Evolutionary conservation across 164 flowering plant species (phyloP), one percentile per base, ranked within the genome.

Genomic region (Stephania cephalantha): DNA sequence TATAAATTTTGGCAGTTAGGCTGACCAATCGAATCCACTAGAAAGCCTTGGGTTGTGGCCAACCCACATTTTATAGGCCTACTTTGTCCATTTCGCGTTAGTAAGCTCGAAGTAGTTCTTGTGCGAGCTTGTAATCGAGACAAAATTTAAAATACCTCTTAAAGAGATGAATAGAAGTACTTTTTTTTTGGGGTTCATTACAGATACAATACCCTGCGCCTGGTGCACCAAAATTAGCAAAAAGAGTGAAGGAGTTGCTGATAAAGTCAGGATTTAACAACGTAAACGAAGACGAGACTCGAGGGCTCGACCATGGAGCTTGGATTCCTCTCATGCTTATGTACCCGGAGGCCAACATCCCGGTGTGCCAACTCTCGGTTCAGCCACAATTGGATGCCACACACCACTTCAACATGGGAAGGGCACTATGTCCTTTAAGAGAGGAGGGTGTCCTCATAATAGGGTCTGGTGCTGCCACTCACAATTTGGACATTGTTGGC

Each of bases 301-400:
- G 97, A 0, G 98, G 98, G 58, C 88, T 92, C 35, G 98, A 92
- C 76, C 98, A 94, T 46, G 98, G 98, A 6, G 95, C 95, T 0
- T 94, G 98, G 98, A 89, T 92, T 1, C 98, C 95, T 0, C 83
- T 94, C 5, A 88, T 90, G 93, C 84, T 93, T 18, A 93, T 93
- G 98, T 93, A 90, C 70, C 98, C 98, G 0, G 89, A 91, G 44
- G 94, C 94, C 1, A 78, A 88, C 66, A 88, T 94, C 44, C 98
- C 95, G 0, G 90, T 94, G 1, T 89, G 92, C 73, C 95, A 91
- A 74, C 94, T 94, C 71, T 90, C 94, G 0, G 79, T 94, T 72
- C 95, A 90, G 74, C 65, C 82, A 7, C 18, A 85, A 7, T 52
- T 48, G 75, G 87, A 89, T 72, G 97, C 84, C 0, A 81, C 86